Evolutionary conservation across 306 rosid genomes (phyloP).

Genomic region (Myrica gale): DNA sequence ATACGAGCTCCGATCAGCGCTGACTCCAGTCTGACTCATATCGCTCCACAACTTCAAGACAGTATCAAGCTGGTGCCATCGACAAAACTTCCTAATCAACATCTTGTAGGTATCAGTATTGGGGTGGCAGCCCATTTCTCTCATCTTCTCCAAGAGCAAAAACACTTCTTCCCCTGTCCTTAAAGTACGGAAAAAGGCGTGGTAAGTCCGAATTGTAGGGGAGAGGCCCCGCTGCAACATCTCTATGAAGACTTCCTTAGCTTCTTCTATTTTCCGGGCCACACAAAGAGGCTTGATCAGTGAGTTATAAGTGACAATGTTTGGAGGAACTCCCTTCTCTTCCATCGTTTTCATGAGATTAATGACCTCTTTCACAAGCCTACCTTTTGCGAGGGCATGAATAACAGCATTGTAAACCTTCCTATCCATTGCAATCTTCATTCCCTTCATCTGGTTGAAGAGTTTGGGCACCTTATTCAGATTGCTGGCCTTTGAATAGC

Average conservation of each 20-base stretch:
- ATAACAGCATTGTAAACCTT: conserved; percentile 78
- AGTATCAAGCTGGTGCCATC: conserved; percentile 72
- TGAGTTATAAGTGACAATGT: conserved; percentile 74
- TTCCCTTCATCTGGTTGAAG: conserved; percentile 59
- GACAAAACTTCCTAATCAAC: conserved; percentile 82
- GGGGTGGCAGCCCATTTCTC: conserved; percentile 56
- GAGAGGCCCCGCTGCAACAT: conserved; percentile 47
- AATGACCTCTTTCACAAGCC: conserved; percentile 58
- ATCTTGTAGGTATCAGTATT: conserved; percentile 74
- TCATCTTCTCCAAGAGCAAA: conserved; percentile 64
- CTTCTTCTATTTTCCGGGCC: conserved; percentile 56
- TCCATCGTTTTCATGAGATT: conserved; percentile 63
- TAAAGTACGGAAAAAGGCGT: conserved; percentile 65
- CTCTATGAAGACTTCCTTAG: conserved; percentile 48
- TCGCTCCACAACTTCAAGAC: conserved; percentile 69
- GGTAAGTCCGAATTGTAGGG: conserved; percentile 79
- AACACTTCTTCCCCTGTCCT: conserved; percentile 63
- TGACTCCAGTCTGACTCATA: conserved; percentile 59
- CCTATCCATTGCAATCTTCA: conserved; percentile 58
- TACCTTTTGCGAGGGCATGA: conserved; percentile 66
- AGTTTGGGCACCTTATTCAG: conserved; percentile 60
- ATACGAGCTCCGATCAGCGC: conserved; percentile 77
- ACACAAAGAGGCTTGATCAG: conserved; percentile 80
- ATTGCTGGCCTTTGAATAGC: conserved; percentile 69
- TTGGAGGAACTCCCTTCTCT: conserved; percentile 53